phyloP scores from a whole-genome alignment of 2,329 filamentous ascomycete species.

The Hypoxylon sp. region DNA sequence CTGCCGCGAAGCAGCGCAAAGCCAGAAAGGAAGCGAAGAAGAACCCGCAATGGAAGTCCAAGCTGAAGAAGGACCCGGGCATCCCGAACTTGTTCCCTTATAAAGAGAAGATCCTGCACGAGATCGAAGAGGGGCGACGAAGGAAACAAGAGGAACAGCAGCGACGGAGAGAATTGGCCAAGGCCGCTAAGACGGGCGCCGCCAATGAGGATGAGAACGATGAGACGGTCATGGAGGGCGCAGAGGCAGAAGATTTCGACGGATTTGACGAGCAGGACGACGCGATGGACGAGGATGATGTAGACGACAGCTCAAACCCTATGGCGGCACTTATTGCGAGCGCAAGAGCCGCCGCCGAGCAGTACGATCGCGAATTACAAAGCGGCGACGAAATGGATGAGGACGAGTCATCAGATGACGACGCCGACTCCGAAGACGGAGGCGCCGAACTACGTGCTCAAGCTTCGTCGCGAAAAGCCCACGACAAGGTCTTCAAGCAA shows the following conservation, averaged over 20 bases:
- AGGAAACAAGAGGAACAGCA: slow-evolving; percentile 84
- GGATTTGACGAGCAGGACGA: slow-evolving; percentile 67
- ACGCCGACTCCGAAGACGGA: slow-evolving; percentile 63
- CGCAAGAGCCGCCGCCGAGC: slow-evolving; percentile 80
- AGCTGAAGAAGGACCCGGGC: slow-evolving; percentile 96
- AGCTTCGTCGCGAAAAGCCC: slow-evolving; percentile 83
- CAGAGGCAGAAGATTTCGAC: slow-evolving; percentile 64
- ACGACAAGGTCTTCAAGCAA: slow-evolving; percentile 96
- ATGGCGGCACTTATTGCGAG: slow-evolving; percentile 94
- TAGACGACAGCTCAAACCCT: slow-evolving; percentile 81
- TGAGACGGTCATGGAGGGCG: slow-evolving; percentile 62
- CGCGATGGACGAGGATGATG: slow-evolving; percentile 69
- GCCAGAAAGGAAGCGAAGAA: slow-evolving; percentile 90
- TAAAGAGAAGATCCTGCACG: slow-evolving; percentile 93
- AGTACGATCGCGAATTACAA: slow-evolving; percentile 77
- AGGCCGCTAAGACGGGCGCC: slow-evolving; percentile 72
- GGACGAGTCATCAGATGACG: slow-evolving; percentile 62
- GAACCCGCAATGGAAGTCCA: slow-evolving; percentile 96
- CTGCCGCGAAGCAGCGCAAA: slow-evolving; percentile 91
- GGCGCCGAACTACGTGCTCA: slow-evolving; percentile 67
- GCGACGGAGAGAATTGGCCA: slow-evolving; percentile 79
- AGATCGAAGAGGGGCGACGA: slow-evolving; percentile 90
- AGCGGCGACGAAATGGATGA: slow-evolving; percentile 73
- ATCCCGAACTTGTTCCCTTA: slow-evolving; percentile 98
- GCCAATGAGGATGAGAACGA: slow-evolving; percentile 62